Conservation (phyloP, 345 rosid genomes). For the Zanthoxylum bungeanum region DNA sequence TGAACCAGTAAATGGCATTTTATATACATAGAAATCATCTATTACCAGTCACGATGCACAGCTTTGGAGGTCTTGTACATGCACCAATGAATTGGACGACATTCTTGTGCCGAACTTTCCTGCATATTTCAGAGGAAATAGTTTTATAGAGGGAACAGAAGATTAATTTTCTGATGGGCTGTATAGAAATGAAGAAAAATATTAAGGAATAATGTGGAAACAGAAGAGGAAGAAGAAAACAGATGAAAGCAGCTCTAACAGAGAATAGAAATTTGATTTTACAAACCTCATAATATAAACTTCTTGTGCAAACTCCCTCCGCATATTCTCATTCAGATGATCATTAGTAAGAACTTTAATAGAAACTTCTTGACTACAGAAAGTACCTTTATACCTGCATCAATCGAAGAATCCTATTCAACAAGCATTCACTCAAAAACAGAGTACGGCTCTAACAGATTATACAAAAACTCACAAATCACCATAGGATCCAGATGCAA, state of each 20-base stretch:
- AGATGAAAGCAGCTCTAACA: background rate
- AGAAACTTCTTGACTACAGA: slow-evolving; percentile 51
- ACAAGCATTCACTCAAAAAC: slow-evolving; percentile 5
- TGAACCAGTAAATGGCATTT: background rate
- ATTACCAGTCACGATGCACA: slow-evolving; percentile 61
- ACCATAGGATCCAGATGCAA: slow-evolving; percentile 43
- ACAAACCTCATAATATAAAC: slow-evolving; percentile 53
- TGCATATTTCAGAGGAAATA: slow-evolving; percentile 25
- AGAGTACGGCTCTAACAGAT: slow-evolving; percentile 4
- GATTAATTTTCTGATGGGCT: background rate
- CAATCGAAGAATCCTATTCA: slow-evolving; percentile 7
- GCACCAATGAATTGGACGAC: slow-evolving; percentile 65
- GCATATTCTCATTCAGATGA: slow-evolving; percentile 35
- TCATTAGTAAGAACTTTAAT: slow-evolving; percentile 46
- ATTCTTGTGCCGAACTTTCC: slow-evolving; percentile 64
- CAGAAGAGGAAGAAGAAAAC: background rate
- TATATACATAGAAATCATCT: background rate
- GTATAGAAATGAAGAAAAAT: background rate
- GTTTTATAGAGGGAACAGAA: background rate
- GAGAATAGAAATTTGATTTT: background rate
- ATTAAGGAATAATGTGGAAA: background rate
- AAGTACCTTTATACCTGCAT: slow-evolving; percentile 50
- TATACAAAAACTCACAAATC: slow-evolving; percentile 38
- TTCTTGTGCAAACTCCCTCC: slow-evolving; percentile 51
- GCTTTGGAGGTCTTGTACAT: slow-evolving; percentile 49